These are phyloP conservation scores for Phlyctochytrium arcticum DNA, from an alignment of 192 early-diverging fungal genomes.

Conservation along the genomic window DNA sequence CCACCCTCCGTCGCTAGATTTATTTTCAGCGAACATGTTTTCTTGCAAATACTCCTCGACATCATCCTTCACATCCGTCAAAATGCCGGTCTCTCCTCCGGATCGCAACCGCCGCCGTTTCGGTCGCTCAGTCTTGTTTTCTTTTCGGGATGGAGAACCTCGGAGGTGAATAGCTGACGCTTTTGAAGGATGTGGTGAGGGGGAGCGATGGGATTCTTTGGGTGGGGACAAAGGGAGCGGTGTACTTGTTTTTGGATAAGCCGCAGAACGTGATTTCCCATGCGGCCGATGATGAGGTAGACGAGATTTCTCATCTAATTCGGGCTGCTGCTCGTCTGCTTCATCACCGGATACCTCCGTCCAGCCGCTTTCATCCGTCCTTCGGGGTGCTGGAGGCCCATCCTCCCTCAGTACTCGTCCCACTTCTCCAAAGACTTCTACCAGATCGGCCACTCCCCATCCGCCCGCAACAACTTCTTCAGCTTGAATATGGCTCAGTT, in stretches of 20 bases:
- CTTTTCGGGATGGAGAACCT: background rate
- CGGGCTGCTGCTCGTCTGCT: background rate
- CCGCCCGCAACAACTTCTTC: conserved; percentile 11
- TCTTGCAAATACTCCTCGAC: conserved; percentile 5
- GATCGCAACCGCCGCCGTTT: background rate
- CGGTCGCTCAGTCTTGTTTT: background rate
- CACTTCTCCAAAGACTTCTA: conserved; percentile 23
- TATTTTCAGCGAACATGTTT: too few species aligned
- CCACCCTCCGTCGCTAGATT: background rate
- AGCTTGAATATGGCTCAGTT: conserved; percentile 19
- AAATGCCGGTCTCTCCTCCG: background rate
- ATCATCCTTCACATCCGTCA: conserved; percentile 14
- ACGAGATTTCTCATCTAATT: background rate
- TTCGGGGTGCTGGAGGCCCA: background rate
- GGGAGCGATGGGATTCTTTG: too few species aligned
- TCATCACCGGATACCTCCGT: background rate
- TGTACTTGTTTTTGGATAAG: too few species aligned
- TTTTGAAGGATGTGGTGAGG: too few species aligned
- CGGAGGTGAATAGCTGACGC: too few species aligned
- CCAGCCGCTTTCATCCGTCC: background rate
- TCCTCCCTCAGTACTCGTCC: background rate
- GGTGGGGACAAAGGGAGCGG: background rate
- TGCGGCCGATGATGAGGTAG: too few species aligned
- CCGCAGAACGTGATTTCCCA: too few species aligned
- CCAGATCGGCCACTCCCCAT: background rate